Evolutionary conservation across 345 rosid genomes (phyloP).

Genomic region (Acer saccharum): DNA sequence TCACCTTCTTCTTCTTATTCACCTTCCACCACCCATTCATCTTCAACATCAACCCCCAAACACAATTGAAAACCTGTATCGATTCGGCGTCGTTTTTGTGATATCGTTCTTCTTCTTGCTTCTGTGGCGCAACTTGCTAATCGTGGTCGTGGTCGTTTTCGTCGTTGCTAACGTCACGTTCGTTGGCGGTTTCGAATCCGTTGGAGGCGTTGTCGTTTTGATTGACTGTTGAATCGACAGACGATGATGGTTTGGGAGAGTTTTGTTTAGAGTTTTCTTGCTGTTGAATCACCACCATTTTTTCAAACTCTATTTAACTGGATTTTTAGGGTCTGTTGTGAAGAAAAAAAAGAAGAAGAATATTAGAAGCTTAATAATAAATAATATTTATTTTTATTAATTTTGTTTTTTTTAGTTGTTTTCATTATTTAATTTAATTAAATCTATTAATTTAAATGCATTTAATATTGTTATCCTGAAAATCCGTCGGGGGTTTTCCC

Average conservation of each 20-base stretch:
- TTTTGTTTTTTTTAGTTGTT: too few relatives aligned
- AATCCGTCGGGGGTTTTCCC: too few relatives aligned
- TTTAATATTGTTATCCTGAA: too few relatives aligned
- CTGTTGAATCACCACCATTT: constrained; percentile 57
- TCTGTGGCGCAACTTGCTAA: not conserved
- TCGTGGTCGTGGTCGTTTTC: constrained; percentile 33
- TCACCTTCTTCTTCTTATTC: too few relatives aligned
- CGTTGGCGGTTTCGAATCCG: constrained; percentile 96
- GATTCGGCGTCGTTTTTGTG: constrained; percentile 33
- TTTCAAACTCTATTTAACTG: not conserved
- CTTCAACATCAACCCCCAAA: too few relatives aligned
- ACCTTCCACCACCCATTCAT: too few relatives aligned
- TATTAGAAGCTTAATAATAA: too few relatives aligned
- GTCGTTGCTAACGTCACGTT: constrained; percentile 53
- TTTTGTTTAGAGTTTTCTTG: not conserved
- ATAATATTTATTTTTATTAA: too few relatives aligned
- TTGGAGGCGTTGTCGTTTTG: constrained; percentile 56
- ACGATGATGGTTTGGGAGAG: constrained; percentile 15
- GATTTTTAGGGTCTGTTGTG: not conserved
- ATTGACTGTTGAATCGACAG: constrained; percentile 28
- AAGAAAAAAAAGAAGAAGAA: not conserved
- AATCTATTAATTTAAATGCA: too few relatives aligned
- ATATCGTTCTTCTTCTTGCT: not conserved
- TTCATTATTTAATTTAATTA: too few relatives aligned
- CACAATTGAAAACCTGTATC: constrained; percentile 45